Evolutionary conservation across 1,284 basidiomycete genomes (phyloP), one percentile per base, ranked within the genome.

Genomic region (Heterobasidion irregulare): DNA sequence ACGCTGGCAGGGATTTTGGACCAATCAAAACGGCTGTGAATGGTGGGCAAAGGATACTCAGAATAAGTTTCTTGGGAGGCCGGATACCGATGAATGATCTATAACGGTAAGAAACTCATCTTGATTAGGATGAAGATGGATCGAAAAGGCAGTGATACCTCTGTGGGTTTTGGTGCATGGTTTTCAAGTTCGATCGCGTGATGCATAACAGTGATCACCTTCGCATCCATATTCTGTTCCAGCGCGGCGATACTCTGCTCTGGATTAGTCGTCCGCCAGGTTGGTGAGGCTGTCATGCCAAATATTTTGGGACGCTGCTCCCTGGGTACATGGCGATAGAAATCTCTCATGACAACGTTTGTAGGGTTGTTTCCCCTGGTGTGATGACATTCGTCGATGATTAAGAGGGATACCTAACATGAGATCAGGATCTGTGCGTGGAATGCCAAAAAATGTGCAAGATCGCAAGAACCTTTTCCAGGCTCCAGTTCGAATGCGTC

Each of bases 381-480:
- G 66, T 89, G 86, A 63, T 90, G 87, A 58, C 87, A 90, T 67
- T 94, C 91, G 61, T 94, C 92, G 62, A 94, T 87, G 16, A 94
- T 74, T 62, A 93, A 72, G 50, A 93, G 72, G 0, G 86, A 83
- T 33, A 92, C 82, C 84, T 88, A 51, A 12, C 38, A 41, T 26
- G 26, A 41, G 1, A 41, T 41, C 38, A 7, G n/a, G n/a, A 7
- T 41, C 38, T 41, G 26, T 26, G 26, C 26, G 4, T 26, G 26
- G 38, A 41, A 41, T 12, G 38, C 6, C 36, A 49, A 15, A 18
- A 34, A 51, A 38, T 16, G 50, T 26, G 26, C 26, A 2, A 12
- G 41, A 15, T 36, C 32, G 9, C 16, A 53, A 33, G 8, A 18
- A 79, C 84, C 65, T 79, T 80, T 49, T 79, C 76, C 57, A 92